phyloP scores from a whole-genome alignment of 225 moss, liverwort and hornwort species.

The Polytrichum commune region DNA sequence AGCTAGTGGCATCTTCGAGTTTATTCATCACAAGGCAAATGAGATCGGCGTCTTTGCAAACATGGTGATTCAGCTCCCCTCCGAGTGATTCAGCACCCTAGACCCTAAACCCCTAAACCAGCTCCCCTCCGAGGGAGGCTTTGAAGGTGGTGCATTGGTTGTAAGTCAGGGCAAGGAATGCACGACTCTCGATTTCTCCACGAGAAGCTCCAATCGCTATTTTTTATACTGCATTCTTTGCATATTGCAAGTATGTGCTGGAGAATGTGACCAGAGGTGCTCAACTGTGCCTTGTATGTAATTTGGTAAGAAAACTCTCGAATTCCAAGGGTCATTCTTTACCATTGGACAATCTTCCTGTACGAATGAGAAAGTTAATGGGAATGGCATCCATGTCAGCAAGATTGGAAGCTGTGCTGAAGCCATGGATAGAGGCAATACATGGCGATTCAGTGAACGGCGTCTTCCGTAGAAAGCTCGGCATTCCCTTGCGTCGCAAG shows the following conservation, averaged over 20 bases:
- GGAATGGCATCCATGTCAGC: too few species aligned
- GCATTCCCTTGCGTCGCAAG: too few species aligned
- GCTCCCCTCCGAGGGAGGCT: conserved; percentile 1
- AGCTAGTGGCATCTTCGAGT: conserved; percentile 12
- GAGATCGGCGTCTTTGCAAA: conserved; percentile 17
- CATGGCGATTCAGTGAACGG: too few species aligned
- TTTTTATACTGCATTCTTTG: conserved; percentile 7
- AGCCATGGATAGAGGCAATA: too few species aligned
- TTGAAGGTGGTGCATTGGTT: conserved; percentile 10
- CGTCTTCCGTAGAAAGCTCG: too few species aligned
- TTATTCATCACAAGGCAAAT: conserved; percentile 11
- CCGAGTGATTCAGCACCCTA: too few species aligned
- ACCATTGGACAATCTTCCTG: too few species aligned
- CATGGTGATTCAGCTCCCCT: conserved; percentile 13
- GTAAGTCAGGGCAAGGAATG: neutral
- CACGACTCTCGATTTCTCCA: neutral
- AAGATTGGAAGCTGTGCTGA: too few species aligned
- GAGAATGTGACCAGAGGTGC: conserved; percentile 5
- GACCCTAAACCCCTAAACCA: too few species aligned
- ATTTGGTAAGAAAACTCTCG: conserved; percentile 12
- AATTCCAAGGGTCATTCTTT: too few species aligned
- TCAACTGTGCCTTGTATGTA: conserved; percentile 16
- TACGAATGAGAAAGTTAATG: too few species aligned
- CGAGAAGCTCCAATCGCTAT: neutral
- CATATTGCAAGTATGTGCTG: conserved; percentile 12